Evolutionary conservation across 2,329 filamentous ascomycete genomes (phyloP), one percentile per base, ranked within the genome.

Genomic region (Paramyrothecium sp.): DNA sequence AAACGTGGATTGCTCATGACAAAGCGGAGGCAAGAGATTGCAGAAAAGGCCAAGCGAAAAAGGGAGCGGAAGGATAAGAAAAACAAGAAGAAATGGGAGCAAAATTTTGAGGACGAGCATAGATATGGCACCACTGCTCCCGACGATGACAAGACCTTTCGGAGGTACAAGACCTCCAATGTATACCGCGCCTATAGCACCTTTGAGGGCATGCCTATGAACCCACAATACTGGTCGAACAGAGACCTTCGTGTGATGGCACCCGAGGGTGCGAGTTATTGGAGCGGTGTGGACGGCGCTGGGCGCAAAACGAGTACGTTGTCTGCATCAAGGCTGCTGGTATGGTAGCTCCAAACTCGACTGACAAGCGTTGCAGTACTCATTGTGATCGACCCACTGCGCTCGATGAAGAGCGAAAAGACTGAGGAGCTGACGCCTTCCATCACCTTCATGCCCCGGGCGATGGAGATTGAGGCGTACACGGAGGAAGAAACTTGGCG

Each of bases 391-490:
- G 67, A 67, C 23, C 66, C 65, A 2, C 51, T 50, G 3, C 60
- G 66, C 20, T 57, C 47, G 8, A 69, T 69, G 64, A 59, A 55
- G 12, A 52, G 68, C 21, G 56, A 60, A 11, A 61, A 57, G 33
- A 68, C 67, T 2, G 51, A 58, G 2, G 56, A 67, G 11, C 22
- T 54, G 11, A 65, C 54, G 0, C 65, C 61, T 0, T 66, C 67
- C 3, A 56, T 69, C 2, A 70, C 66, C 3, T 70, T 68, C 21
- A 68, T 70, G 66, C 67, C 68, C 5, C 56, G 67, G 21, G 64
- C 65, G 0, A 60, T 67, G 61, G 67, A 69, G 38, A 56, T 69
- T 12, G 66, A 69, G 51, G 65, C 65, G 1, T 69, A 64, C n/a
- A 60, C 66, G 1, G 63, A 67, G 1, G 67, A 69, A 2, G 66